phyloP scores from a whole-genome alignment of 139 green algal genomes.

The Axilococcus clingmanii region DNA sequence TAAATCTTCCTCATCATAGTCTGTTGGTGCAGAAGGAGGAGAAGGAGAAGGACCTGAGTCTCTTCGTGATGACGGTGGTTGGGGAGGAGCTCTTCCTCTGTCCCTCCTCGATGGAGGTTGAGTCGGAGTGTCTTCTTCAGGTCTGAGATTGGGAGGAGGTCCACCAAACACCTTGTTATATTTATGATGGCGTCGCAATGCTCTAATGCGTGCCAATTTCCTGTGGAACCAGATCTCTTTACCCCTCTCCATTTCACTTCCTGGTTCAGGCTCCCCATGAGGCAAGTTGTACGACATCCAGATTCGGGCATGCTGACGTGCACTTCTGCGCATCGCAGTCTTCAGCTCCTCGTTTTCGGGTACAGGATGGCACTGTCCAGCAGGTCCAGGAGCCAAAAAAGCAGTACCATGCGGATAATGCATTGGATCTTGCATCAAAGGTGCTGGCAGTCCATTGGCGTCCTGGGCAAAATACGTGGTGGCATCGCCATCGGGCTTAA shows the following conservation, averaged over 20 bases:
- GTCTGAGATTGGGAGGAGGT: no score
- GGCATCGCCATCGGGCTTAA: constrained; percentile 86
- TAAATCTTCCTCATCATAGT: constrained; percentile 35
- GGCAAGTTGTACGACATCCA: constrained; percentile 67
- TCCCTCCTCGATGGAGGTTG: no score
- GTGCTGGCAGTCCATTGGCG: constrained; percentile 48
- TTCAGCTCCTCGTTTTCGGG: constrained; percentile 36
- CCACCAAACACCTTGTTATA: no score
- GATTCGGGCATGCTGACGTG: constrained; percentile 32
- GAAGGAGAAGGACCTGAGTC: no score
- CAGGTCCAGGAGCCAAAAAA: constrained; percentile 68
- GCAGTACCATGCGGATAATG: constrained; percentile 84
- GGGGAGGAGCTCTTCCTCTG: no score
- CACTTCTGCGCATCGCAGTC: constrained; percentile 43
- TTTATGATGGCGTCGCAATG: no score
- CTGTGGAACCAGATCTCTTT: constrained; percentile 37
- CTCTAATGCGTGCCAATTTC: constrained; percentile 28
- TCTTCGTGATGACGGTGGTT: no score
- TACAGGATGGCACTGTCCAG: constrained; percentile 67
- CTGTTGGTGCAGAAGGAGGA: no score
- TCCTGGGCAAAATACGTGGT: constrained; percentile 62
- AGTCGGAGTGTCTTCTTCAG: no score
- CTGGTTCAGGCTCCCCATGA: constrained; percentile 44
- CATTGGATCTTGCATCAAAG: constrained; percentile 74
- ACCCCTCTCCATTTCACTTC: constrained; percentile 49